Evolutionary conservation across 1,284 basidiomycete genomes (phyloP).

Genomic region (Fomitiporia mediterranea): DNA sequence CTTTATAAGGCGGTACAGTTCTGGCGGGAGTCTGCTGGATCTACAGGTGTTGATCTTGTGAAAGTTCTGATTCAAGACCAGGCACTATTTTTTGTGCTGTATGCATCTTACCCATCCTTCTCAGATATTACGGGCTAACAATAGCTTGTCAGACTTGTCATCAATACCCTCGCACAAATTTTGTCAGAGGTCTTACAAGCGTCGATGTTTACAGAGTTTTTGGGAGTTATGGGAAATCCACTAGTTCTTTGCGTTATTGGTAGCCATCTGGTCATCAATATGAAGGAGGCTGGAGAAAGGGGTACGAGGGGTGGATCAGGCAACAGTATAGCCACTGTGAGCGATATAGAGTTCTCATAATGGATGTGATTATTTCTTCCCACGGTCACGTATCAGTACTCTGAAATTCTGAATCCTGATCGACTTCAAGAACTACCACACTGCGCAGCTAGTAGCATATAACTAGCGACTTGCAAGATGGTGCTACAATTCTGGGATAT

Average conservation of each 20-base stretch:
- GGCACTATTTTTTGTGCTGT: conserved; percentile 1
- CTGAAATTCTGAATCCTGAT: too few species aligned
- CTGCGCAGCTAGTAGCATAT: too few species aligned
- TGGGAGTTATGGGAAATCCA: conserved; percentile 4
- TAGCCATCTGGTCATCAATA: conserved; percentile 6
- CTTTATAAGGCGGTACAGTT: background rate
- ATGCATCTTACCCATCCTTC: background rate
- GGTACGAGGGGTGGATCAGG: background rate
- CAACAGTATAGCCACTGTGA: background rate
- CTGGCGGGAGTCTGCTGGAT: background rate
- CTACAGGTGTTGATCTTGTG: background rate
- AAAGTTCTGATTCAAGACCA: conserved; percentile 4
- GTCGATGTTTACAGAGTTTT: background rate
- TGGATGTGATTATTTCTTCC: background rate
- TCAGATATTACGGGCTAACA: background rate
- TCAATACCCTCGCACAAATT: background rate
- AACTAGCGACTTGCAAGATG: too few species aligned
- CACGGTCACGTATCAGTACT: too few species aligned
- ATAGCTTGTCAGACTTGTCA: background rate
- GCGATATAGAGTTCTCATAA: background rate
- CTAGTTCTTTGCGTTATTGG: conserved; percentile 3
- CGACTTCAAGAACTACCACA: too few species aligned
- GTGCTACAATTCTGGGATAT: too few species aligned
- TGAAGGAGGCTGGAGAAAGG: conserved; percentile 7
- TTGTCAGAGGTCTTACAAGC: background rate